phyloP scores from a whole-genome alignment of 331 rosid genomes.

The Malus hybrid region DNA sequence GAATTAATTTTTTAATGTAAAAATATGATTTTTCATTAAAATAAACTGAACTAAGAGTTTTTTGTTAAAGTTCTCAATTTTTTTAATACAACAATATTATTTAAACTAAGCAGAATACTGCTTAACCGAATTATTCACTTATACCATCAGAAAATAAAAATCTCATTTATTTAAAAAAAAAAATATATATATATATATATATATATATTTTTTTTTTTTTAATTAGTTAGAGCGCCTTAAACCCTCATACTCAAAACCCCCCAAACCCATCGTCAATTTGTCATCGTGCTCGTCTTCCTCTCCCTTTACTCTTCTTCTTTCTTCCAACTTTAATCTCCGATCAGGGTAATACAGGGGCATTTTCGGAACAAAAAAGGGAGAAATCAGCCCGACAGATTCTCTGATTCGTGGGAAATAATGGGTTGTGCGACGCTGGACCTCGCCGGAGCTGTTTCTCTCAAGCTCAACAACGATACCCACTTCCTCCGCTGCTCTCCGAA shows the following conservation, averaged over 20 bases:
- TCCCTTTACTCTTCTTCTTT: neutral
- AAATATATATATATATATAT: too few species aligned
- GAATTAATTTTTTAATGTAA: too few species aligned
- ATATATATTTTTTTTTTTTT: too few species aligned
- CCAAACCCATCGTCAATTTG: too few species aligned
- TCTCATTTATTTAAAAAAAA: too few species aligned
- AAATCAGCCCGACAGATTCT: neutral
- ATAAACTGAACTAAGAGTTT: too few species aligned
- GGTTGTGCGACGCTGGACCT: constrained; percentile 40
- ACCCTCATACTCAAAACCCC: neutral
- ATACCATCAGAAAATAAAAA: too few species aligned
- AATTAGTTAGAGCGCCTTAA: neutral
- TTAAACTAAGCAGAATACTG: too few species aligned
- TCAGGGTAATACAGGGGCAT: neutral
- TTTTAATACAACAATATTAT: too few species aligned
- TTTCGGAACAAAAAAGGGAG: neutral
- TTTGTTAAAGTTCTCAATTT: too few species aligned
- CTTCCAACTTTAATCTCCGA: neutral
- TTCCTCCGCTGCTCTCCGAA: constrained; percentile 15
- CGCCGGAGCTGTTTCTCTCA: constrained; percentile 28
- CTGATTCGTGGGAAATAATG: constrained; percentile 31
- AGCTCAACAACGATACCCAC: constrained; percentile 14
- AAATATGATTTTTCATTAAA: too few species aligned
- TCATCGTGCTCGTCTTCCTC: neutral
- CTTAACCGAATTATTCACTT: too few species aligned